phyloP scores from a whole-genome alignment of 2,329 filamentous ascomycete genomes.

The Colletotrichum tropicicola region DNA sequence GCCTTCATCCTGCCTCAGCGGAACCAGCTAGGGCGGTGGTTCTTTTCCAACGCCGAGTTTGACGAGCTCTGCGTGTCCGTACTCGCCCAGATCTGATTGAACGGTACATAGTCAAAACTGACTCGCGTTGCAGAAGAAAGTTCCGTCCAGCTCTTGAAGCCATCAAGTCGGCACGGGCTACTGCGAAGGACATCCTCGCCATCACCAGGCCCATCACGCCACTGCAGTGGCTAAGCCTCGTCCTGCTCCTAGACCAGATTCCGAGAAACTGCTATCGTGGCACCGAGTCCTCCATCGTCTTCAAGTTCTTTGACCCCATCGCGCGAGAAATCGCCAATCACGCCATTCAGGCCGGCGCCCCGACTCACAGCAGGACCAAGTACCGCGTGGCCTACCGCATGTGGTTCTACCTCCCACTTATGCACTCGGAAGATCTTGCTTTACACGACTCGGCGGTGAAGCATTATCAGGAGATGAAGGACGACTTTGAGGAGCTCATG shows the following conservation, averaged over 20 bases:
- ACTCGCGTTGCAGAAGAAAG: conserved; percentile 34
- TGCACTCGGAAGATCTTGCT: conserved; percentile 63
- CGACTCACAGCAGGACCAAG: conserved; percentile 37
- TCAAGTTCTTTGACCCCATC: conserved; percentile 65
- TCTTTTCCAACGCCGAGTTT: conserved; percentile 42
- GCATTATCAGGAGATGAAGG: conserved; percentile 41
- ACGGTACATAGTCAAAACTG: background rate
- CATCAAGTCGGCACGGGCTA: conserved; percentile 37
- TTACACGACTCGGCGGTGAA: conserved; percentile 50
- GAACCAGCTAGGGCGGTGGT: conserved; percentile 43
- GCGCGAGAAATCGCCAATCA: conserved; percentile 50
- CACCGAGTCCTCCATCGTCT: conserved; percentile 52
- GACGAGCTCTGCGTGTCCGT: conserved; percentile 44
- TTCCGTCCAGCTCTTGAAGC: conserved; percentile 45
- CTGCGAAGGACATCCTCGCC: conserved; percentile 40
- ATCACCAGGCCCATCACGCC: conserved; percentile 37
- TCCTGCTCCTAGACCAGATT: conserved; percentile 70
- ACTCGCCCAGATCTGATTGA: background rate
- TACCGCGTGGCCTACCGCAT: conserved; percentile 50
- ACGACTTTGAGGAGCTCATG: conserved; percentile 43
- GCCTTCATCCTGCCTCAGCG: conserved; percentile 36
- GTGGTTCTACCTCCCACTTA: conserved; percentile 69
- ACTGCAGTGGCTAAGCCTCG: conserved; percentile 55
- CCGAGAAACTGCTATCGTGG: conserved; percentile 69
- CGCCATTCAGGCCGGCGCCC: conserved; percentile 44